Percentiles rank a stretch among this genome's conserved stretches.
Evolutionary conservation across 2,329 filamentous ascomycete species (phyloP).

Genomic region (Fusarium sp.): DNA sequence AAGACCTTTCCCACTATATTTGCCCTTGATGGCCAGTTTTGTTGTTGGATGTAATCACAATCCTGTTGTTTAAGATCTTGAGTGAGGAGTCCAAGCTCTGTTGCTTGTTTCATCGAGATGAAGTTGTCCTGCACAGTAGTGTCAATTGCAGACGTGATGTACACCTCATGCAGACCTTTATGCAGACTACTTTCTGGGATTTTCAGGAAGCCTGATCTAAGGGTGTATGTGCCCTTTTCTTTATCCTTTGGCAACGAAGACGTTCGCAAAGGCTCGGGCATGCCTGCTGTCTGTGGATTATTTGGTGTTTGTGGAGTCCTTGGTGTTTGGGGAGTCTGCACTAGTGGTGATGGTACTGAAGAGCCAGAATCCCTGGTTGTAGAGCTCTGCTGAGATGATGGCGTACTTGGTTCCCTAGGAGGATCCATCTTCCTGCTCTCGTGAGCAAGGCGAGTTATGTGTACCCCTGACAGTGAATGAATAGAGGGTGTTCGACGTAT

Average conservation of each 20-base stretch:
- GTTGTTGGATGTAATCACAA: not conserved
- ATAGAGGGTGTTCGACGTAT: not conserved
- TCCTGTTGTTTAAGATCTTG: accelerated
- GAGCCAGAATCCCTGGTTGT: not conserved
- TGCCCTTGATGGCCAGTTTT: not conserved
- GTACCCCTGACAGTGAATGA: not conserved
- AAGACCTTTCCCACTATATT: not conserved
- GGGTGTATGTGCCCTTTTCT: accelerated
- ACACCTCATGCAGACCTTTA: accelerated
- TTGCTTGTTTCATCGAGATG: not conserved
- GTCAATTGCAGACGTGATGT: accelerated
- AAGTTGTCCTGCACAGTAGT: not conserved
- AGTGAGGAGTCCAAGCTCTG: accelerated
- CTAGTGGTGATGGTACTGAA: accelerated
- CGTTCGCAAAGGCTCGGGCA: accelerated
- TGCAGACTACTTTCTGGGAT: no score
- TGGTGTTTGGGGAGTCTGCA: not conserved
- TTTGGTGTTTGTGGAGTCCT: not conserved
- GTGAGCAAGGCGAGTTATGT: not conserved
- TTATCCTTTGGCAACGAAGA: accelerated
- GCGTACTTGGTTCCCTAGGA: accelerated
- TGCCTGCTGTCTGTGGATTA: not conserved
- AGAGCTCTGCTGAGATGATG: not conserved
- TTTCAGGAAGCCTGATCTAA: not conserved
- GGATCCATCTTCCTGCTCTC: not conserved